Evolutionary conservation across 1,139 yeast species (phyloP).

Genomic region (Debaryomycetaceae sp.): DNA sequence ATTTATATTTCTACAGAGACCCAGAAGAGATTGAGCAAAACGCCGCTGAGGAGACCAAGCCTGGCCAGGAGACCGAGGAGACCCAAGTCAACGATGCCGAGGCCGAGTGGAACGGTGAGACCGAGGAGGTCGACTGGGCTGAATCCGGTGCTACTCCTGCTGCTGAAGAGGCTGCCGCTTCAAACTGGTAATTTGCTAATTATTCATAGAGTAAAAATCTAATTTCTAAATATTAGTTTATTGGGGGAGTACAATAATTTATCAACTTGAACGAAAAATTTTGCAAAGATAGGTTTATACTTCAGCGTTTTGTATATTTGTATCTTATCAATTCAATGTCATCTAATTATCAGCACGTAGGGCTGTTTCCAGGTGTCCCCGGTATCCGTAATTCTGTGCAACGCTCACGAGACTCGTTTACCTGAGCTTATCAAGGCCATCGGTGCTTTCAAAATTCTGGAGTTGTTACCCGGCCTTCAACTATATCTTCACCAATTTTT

Average conservation of each 20-base stretch:
- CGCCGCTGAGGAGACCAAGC: constrained; percentile 63
- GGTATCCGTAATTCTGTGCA: no score
- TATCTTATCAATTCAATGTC: constrained; percentile 20
- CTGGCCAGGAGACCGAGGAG: constrained; percentile 47
- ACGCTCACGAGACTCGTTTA: no score
- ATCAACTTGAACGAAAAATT: constrained; percentile 8
- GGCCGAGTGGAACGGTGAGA: constrained; percentile 54
- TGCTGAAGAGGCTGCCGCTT: constrained; percentile 76
- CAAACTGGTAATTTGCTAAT: constrained; percentile 40
- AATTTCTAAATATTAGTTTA: constrained; percentile 4
- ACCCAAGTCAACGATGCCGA: constrained; percentile 50
- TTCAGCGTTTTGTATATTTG: constrained; percentile 16
- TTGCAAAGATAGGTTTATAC: constrained; percentile 3
- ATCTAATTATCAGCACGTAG: constrained; percentile 6
- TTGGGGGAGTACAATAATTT: constrained; percentile 7
- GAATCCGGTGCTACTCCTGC: constrained; percentile 66
- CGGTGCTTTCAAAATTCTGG: background rate
- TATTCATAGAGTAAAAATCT: constrained; percentile 6
- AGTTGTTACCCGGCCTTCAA: constrained; percentile 8
- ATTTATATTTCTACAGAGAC: constrained; percentile 99
- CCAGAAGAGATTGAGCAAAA: constrained; percentile 98
- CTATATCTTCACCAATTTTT: constrained; percentile 1
- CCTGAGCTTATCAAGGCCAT: no score
- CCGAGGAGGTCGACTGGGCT: constrained; percentile 64
- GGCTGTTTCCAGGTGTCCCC: no score